These are phyloP conservation scores for Hamigera avellanea DNA, from an alignment of 495 filamentous ascomycete genomes.

Conservation along the genomic window DNA sequence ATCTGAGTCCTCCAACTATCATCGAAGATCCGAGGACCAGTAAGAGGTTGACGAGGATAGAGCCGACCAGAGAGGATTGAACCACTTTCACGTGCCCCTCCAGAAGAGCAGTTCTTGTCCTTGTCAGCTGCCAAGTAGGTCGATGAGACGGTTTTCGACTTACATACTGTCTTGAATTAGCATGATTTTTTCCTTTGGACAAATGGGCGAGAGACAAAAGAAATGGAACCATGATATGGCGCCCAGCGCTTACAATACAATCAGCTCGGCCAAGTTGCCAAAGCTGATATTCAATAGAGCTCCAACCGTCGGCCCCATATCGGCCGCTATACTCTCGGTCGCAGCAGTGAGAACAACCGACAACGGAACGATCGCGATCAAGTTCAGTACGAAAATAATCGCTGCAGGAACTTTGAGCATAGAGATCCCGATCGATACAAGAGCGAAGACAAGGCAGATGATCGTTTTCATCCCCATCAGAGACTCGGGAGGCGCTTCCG, in stretches of 20 bases:
- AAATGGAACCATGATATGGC: too few species aligned
- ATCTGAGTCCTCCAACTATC: constrained; percentile 7
- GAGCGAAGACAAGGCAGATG: constrained; percentile 1
- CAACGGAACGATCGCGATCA: constrained; percentile 16
- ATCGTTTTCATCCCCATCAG: too few species aligned
- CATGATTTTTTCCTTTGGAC: not conserved
- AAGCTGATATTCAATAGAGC: constrained; percentile 14
- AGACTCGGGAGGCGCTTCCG: too few species aligned
- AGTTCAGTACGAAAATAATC: constrained; percentile 12
- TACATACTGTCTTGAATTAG: too few species aligned
- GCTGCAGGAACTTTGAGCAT: constrained; percentile 1
- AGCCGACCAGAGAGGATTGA: constrained; percentile 12
- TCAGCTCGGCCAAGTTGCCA: constrained; percentile 14
- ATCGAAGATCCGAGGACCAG: constrained; percentile 13
- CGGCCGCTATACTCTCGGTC: constrained; percentile 10
- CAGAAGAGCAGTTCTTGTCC: constrained; percentile 8
- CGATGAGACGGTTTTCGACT: too few species aligned
- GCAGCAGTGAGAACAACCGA: constrained; percentile 12
- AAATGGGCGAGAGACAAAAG: too few species aligned
- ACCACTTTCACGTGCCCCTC: constrained; percentile 11
- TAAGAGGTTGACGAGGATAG: constrained; percentile 12
- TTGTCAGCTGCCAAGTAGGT: not conserved
- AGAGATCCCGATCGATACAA: constrained; percentile 1
- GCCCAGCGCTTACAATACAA: constrained; percentile 13
- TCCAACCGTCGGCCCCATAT: constrained; percentile 12